Evolutionary conservation across 768 basidiomycete genomes (phyloP).

Genomic region (Hemileccinum rubropunctum): DNA sequence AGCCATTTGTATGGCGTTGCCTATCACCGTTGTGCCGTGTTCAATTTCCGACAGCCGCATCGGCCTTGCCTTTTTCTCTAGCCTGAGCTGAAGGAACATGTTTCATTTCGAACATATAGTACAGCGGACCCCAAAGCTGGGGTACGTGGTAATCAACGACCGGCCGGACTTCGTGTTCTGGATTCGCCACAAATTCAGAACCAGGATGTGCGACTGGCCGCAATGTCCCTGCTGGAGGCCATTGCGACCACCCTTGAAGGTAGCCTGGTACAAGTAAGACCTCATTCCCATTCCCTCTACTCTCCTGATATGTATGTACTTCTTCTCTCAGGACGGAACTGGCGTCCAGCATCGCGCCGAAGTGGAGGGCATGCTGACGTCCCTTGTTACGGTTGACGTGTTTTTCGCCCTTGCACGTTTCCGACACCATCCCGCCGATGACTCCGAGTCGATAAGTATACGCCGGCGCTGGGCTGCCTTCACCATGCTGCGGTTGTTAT

Average conservation of each 20-base stretch:
- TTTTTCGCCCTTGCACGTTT: constrained; percentile 53
- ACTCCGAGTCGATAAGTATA: constrained; percentile 49
- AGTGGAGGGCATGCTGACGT: constrained; percentile 37
- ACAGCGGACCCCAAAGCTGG: constrained; percentile 28
- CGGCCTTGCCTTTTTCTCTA: no score
- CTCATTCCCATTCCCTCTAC: background rate
- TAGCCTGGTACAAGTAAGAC: constrained; percentile 30
- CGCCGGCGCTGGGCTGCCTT: constrained; percentile 45
- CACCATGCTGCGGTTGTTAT: constrained; percentile 37
- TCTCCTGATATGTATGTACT: background rate
- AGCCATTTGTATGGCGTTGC: no score
- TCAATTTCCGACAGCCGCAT: no score
- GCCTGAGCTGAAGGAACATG: no score
- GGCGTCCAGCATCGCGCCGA: constrained; percentile 10
- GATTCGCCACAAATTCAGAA: constrained; percentile 31
- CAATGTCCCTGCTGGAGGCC: constrained; percentile 35
- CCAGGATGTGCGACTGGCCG: constrained; percentile 4
- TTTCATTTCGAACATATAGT: no score
- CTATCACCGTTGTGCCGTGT: no score
- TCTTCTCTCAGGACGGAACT: constrained; percentile 5
- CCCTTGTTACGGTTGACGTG: constrained; percentile 53
- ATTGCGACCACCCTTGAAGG: constrained; percentile 34
- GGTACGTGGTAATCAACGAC: constrained; percentile 51
- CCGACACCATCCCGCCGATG: constrained; percentile 37
- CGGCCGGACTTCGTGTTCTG: constrained; percentile 45